Evolutionary conservation across 306 rosid species (phyloP).

Genomic region (Sicyos baderoa): DNA sequence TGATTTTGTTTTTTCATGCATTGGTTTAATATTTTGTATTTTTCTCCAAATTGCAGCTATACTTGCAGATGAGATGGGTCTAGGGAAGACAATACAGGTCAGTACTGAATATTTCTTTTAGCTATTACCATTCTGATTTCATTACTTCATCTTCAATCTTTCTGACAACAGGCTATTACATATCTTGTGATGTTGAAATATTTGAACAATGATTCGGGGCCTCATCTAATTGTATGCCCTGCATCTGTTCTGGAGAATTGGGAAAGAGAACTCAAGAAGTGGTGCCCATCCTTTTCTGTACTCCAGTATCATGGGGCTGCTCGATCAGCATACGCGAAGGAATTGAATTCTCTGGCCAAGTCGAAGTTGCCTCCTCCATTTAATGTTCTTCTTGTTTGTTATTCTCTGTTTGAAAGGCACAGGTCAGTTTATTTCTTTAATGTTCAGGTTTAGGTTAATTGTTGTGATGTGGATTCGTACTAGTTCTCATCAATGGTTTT

Average conservation of each 20-base stretch:
- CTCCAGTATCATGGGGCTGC: conserved; percentile 83
- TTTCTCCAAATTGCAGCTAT: conserved; percentile 56
- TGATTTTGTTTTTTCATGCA: neutral
- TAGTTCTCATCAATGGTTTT: conserved; percentile 30
- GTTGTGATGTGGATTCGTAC: neutral
- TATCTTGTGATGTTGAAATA: conserved; percentile 70
- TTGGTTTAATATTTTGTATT: conserved; percentile 3
- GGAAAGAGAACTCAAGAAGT: conserved; percentile 86
- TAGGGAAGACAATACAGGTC: conserved; percentile 95
- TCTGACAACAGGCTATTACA: conserved; percentile 63
- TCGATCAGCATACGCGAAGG: conserved; percentile 62
- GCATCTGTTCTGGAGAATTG: conserved; percentile 99
- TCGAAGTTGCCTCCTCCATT: conserved; percentile 81
- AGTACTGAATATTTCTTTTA: conserved; percentile 13
- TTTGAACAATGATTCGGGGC: conserved; percentile 81
- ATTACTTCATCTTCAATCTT: conserved; percentile 2
- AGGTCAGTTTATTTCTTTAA: conserved; percentile 39
- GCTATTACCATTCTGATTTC: neutral
- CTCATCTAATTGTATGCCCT: conserved; percentile 95
- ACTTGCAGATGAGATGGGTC: conserved; percentile 98
- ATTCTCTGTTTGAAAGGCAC: conserved; percentile 95
- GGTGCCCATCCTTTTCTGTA: conserved; percentile 86
- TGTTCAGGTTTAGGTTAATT: neutral
- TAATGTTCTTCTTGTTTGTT: conserved; percentile 92
- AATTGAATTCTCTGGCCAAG: conserved; percentile 73